Base-by-base conservation (phyloP, 225 moss, liverwort and hornwort genomes). In the Pseudisothecium myosuroides region DNA sequence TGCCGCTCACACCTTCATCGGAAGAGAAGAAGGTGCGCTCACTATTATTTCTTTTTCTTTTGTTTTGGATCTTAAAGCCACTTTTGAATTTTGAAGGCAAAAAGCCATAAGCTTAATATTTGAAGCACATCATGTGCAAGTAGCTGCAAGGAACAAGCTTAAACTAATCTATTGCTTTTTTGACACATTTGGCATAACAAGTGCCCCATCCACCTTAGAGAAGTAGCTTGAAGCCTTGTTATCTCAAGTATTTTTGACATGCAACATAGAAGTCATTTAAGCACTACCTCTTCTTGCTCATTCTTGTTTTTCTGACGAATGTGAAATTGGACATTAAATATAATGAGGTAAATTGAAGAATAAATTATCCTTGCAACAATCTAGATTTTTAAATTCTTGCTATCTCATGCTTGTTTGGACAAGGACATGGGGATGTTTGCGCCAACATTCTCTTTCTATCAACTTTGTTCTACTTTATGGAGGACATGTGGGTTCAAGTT, bases 1-100 rank as follows among this genome's bases (percentile, higher is more conserved):
- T 96, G 78, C 87, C 93, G 45, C 90, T 95, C 86, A 95, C 91
- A 88, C 96, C 94, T 85, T 90, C 96, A 69, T 94, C 93, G 66
- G 96, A 98, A 62, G 98, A 98, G 29, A 98, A 97, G 90, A 98
- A 98, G 98, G 98, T 96, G 61, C 36, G 59, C 11, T 62, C 41
- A 28, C 43, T 34, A 23, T 45, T 2, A 19, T 26, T 49, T 27
- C 5, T 41, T 74, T 49, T 76, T 45, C 37, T 34, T 43, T 63
- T 17, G 21, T n/a, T 34, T 68, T 60, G 12, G 6, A 72, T 72
- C 17, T 56, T 21, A 41, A 55, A 47, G 6, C 52, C 12, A 61
- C 26, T 43, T 68, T 71, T 5, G 37, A 62, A 37, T 75, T 58
- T 17, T 34, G 64, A 55, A 75, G 55, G 27, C 54, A 58, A 52